These are phyloP conservation scores for Canariomyces notabilis DNA, from an alignment of 2,329 filamentous ascomycete genomes.

Conservation along the genomic window DNA sequence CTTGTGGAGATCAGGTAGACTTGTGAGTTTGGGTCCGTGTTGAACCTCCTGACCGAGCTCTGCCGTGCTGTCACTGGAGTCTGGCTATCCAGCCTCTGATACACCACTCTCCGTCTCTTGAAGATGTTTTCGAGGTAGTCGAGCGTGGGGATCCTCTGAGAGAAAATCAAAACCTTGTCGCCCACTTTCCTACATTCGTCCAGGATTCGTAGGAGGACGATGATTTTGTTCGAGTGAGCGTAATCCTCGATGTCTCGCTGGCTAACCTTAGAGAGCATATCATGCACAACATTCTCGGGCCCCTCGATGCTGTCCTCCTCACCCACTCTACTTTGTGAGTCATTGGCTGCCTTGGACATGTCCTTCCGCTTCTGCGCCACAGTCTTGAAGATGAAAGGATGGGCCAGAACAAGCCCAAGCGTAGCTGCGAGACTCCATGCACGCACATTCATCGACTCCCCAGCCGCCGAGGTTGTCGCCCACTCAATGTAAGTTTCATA, in stretches of 20 bases:
- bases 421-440: no score
- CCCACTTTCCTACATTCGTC: constrained; percentile 53
- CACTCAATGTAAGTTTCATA: constrained; percentile 50
- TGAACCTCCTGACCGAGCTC: constrained; percentile 62
- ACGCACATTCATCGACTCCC: constrained; percentile 5
- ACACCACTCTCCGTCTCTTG: constrained; percentile 41
- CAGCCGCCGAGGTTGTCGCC: constrained; percentile 3
- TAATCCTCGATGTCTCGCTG: constrained; percentile 40
- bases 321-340: background rate
- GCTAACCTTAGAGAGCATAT: constrained; percentile 34
- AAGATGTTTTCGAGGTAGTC: constrained; percentile 62
- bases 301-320: constrained; percentile 22
- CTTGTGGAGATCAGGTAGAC: constrained; percentile 78
- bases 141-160: constrained; percentile 64
- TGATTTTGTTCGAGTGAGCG: constrained; percentile 61
- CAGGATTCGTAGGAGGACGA: constrained; percentile 64
- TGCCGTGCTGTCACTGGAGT: constrained; percentile 56
- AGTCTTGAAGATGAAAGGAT: constrained; percentile 44
- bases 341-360: constrained; percentile 18
- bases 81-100: constrained; percentile 62
- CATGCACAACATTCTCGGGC: constrained; percentile 28
- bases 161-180: constrained; percentile 80
- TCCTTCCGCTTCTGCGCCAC: constrained; percentile 20
- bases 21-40: constrained; percentile 43
- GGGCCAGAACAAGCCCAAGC: constrained; percentile 42